These are phyloP conservation scores for Rhizopogon roseolus DNA, from an alignment of 768 basidiomycete species.

Conservation along the genomic window DNA sequence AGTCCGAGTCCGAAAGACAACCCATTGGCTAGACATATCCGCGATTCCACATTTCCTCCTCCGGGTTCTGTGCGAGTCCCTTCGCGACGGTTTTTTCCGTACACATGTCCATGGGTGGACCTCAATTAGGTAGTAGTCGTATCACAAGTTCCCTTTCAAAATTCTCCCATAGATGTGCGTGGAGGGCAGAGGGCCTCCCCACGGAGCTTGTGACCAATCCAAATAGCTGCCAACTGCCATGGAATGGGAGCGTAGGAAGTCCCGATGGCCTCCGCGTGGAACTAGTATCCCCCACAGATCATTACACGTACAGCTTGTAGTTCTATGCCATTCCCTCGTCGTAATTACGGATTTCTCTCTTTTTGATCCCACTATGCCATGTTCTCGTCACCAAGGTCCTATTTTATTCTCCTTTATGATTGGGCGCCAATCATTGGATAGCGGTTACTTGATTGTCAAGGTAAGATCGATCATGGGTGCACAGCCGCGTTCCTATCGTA, in stretches of 20 bases:
- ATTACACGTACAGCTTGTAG: not conserved
- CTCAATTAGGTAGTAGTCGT: not conserved
- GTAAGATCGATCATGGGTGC: not conserved
- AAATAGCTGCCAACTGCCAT: not conserved
- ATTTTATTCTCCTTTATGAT: constrained; percentile 1
- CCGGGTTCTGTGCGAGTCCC: not conserved
- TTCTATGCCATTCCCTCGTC: not conserved
- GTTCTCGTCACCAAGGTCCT: constrained; percentile 2
- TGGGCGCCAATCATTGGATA: not conserved
- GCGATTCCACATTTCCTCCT: not conserved
- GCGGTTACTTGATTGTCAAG: not conserved
- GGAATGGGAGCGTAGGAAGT: not conserved
- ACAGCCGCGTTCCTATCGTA: not conserved
- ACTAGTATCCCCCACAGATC: not conserved
- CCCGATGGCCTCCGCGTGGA: not conserved
- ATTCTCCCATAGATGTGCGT: not conserved
- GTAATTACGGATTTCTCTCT: constrained; percentile 5
- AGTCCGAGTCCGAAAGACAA: not conserved
- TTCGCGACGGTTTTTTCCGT: not conserved
- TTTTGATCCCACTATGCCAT: constrained; percentile 9
- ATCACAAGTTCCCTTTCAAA: not conserved
- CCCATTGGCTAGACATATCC: not conserved
- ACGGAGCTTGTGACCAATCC: not conserved
- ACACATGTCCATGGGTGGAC: not conserved
- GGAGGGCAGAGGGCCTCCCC: not conserved